Evolutionary conservation across 2,329 filamentous ascomycete genomes (phyloP).

Genomic region (Fusarium xyrophilum): DNA sequence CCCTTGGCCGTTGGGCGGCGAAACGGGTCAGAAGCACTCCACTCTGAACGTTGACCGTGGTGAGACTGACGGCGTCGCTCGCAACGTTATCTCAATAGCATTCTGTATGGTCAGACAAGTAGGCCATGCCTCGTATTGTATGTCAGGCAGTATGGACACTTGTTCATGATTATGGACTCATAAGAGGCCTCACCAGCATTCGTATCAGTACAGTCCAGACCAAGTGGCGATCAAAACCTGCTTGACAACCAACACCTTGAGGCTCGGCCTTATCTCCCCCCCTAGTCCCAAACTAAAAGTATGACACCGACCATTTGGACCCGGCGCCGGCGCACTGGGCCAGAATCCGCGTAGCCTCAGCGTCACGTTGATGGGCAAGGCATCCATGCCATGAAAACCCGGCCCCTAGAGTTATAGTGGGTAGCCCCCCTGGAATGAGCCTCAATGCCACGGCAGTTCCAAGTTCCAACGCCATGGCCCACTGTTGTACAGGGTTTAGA

Average conservation of each 20-base stretch:
- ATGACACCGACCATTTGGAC: constrained; percentile 25
- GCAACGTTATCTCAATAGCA: background rate
- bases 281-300: background rate
- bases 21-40: constrained; percentile 18
- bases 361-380: constrained; percentile 25
- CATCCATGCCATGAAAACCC: constrained; percentile 1
- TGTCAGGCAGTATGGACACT: background rate
- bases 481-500: constrained; percentile 25
- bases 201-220: background rate
- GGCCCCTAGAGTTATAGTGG: background rate
- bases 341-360: constrained; percentile 20
- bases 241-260: constrained; percentile 23
- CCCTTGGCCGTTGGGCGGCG: constrained; percentile 27
- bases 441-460: constrained; percentile 35
- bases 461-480: constrained; percentile 28
- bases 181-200: constrained; percentile 17
- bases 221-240: constrained; percentile 18
- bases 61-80: background rate
- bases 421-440: constrained; percentile 25
- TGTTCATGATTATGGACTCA: background rate
- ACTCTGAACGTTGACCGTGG: constrained; percentile 10
- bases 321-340: constrained; percentile 29
- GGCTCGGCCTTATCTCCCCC: constrained; percentile 39
- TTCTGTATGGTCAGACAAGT: background rate
- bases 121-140: background rate